Conservation (phyloP, 352 stramenopile species). For the Albugo laibachii region DNA sequence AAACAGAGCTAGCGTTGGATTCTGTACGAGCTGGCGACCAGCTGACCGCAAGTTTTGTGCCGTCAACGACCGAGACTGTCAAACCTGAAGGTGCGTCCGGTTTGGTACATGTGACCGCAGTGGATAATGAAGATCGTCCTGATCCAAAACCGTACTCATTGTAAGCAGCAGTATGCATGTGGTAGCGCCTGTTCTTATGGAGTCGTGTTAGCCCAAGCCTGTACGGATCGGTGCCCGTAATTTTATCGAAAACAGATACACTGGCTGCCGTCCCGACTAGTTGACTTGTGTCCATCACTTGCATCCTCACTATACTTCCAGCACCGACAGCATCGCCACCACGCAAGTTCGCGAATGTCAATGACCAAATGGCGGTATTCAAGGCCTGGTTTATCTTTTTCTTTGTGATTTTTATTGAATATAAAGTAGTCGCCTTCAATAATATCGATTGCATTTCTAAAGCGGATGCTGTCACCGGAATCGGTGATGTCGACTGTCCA, state of each 20-base stretch:
- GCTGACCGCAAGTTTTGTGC: background rate
- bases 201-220: constrained; percentile 33
- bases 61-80: background rate
- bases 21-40: background rate
- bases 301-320: constrained; percentile 75
- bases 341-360: constrained; percentile 86
- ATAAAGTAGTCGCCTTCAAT: constrained; percentile 58
- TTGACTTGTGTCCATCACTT: constrained; percentile 19
- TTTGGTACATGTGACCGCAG: background rate
- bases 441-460: constrained; percentile 72
- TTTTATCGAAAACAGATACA: constrained; percentile 54
- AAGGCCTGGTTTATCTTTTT: constrained; percentile 14
- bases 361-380: constrained; percentile 74
- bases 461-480: constrained; percentile 54
- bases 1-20: constrained; percentile 1
- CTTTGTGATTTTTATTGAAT: constrained; percentile 65
- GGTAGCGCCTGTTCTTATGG: constrained; percentile 32
- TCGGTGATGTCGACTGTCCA: constrained; percentile 48
- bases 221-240: constrained; percentile 85
- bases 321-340: constrained; percentile 84
- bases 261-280: constrained; percentile 40
- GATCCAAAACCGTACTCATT: constrained; percentile 43
- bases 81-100: background rate
- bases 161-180: constrained; percentile 67
- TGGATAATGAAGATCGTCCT: background rate